A percentile compares a stretch with the other conserved stretches of the same genome.
Evolutionary conservation across 495 filamentous ascomycete genomes (phyloP).

Genomic region (Aspergillus haitiensis): DNA sequence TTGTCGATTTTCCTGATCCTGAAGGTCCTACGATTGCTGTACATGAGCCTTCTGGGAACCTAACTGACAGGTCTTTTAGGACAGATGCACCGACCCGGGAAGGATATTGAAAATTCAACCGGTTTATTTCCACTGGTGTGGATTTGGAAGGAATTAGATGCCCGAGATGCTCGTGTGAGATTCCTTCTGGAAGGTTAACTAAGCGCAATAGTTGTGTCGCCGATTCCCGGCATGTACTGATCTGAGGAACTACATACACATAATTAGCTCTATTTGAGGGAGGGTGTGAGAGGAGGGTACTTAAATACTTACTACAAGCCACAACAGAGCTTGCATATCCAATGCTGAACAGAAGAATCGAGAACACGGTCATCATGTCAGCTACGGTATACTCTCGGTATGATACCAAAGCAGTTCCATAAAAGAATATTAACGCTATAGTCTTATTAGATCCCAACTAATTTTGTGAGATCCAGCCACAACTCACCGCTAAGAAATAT

Average conservation of each 20-base stretch:
- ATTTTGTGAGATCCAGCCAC: neutral
- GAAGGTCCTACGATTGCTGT: constrained; percentile 80
- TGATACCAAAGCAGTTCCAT: constrained; percentile 64
- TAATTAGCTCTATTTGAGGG: constrained; percentile 11
- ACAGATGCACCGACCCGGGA: constrained; percentile 51
- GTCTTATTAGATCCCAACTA: neutral
- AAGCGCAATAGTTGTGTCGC: constrained; percentile 75
- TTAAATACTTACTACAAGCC: constrained; percentile 51
- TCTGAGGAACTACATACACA: constrained; percentile 63
- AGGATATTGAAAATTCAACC: constrained; percentile 70
- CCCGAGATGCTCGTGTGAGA: constrained; percentile 60
- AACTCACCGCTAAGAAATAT: constrained; percentile 65
- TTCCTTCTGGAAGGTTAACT: constrained; percentile 52
- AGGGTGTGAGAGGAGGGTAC: neutral
- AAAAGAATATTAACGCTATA: constrained; percentile 78
- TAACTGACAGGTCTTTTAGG: constrained; percentile 61
- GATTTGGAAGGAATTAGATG: constrained; percentile 44
- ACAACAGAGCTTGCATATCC: constrained; percentile 68
- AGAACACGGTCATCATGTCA: constrained; percentile 70
- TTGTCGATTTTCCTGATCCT: constrained; percentile 87
- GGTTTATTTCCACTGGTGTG: constrained; percentile 61
- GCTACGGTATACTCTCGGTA: constrained; percentile 47
- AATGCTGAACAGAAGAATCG: constrained; percentile 80
- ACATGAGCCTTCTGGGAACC: constrained; percentile 57
- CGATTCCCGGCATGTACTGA: constrained; percentile 68